phyloP scores from a whole-genome alignment of 495 filamentous ascomycete genomes.

The Penicillium pancosmium region DNA sequence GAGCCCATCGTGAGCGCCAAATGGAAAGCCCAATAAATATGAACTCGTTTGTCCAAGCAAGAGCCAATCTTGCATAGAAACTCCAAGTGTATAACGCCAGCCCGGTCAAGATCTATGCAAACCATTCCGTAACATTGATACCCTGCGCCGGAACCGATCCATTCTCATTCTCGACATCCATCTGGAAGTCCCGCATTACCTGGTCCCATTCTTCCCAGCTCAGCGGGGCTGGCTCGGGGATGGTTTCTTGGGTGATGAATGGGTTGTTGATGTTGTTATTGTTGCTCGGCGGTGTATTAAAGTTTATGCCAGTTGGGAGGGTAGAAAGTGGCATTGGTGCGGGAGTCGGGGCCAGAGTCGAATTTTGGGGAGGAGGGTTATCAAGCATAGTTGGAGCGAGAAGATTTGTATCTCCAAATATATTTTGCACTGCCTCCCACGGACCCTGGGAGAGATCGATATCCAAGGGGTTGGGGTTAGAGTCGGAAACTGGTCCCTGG shows the following conservation, averaged over 20 bases:
- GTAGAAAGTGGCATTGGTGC: conserved; percentile 15
- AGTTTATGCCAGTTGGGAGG: conserved; percentile 8
- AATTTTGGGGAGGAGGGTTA: conserved; percentile 11
- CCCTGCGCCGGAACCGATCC: conserved; percentile 19
- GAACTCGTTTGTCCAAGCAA: neutral
- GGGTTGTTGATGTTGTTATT: conserved; percentile 5
- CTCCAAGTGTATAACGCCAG: neutral
- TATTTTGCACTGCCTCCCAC: conserved; percentile 26
- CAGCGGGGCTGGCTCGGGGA: conserved; percentile 16
- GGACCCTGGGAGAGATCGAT: conserved; percentile 38
- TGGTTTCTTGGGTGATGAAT: conserved; percentile 17
- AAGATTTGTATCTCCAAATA: conserved; percentile 38
- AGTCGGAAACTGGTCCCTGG: neutral
- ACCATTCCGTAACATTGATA: conserved; percentile 39
- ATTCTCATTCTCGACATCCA: conserved; percentile 40
- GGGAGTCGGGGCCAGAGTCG: conserved; percentile 7
- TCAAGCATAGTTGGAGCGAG: conserved; percentile 22
- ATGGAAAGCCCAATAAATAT: neutral
- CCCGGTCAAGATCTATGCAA: conserved; percentile 17
- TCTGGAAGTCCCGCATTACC: conserved; percentile 54
- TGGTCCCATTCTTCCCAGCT: conserved; percentile 53
- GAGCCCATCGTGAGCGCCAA: neutral
- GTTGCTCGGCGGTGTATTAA: neutral
- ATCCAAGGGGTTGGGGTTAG: conserved; percentile 16
- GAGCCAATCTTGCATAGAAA: neutral